A percentile compares a stretch with the other conserved stretches of the same genome.
phyloP scores from a whole-genome alignment of 177 flowering plant genomes.

The Vitis hybrid region DNA sequence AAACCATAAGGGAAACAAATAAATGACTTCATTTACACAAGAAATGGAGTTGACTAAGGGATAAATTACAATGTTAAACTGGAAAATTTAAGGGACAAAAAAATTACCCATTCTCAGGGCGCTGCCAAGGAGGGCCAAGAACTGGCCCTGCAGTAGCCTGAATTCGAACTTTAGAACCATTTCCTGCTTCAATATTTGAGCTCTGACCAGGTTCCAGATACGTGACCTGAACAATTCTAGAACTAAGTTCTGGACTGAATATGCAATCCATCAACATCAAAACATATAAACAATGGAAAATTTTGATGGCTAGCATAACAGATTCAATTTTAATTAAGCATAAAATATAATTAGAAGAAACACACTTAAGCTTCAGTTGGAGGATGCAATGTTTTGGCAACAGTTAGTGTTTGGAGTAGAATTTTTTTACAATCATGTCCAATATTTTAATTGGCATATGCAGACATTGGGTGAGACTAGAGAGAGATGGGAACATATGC shows the following conservation, averaged over 20 bases:
- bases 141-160: slow-evolving; percentile 88
- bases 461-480: not conserved
- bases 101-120: slow-evolving; percentile 88
- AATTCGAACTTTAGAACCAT: slow-evolving; percentile 53
- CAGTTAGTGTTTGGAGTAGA: not conserved
- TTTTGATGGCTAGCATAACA: not conserved
- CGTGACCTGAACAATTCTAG: slow-evolving; percentile 48
- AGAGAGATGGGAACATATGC: not conserved
- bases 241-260: slow-evolving; percentile 4
- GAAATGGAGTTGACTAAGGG: not conserved
- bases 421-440: not conserved
- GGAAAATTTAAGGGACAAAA: slow-evolving; percentile 1
- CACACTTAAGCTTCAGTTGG: not conserved
- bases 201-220: slow-evolving; percentile 88
- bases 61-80: not conserved
- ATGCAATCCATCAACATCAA: slow-evolving; percentile 1
- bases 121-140: slow-evolving; percentile 98
- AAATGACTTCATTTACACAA: not conserved
- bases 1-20: not conserved
- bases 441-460: not conserved
- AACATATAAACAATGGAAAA: not conserved
- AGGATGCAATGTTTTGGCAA: not conserved
- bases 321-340: not conserved
- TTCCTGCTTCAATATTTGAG: slow-evolving; percentile 48
- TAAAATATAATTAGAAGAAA: not conserved